phyloP scores from a whole-genome alignment of 2,329 filamentous ascomycete species.

The Aspergillus latus region DNA sequence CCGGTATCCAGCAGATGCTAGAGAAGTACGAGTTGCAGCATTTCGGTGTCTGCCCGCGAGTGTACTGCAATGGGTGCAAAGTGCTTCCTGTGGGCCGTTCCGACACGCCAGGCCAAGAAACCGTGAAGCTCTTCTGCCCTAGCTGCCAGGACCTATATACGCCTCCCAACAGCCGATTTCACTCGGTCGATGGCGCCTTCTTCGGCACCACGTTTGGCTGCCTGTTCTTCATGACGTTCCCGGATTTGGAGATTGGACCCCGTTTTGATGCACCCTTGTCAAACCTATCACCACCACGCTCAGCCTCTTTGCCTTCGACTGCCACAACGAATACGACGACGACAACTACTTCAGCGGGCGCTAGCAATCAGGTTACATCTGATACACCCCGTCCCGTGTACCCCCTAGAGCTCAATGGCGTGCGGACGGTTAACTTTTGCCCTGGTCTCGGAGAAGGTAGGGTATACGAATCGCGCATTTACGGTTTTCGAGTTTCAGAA shows the following conservation, averaged over 20 bases:
- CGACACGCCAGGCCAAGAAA: slow-evolving; percentile 93
- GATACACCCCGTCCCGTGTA: slow-evolving; percentile 45
- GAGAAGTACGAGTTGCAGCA: slow-evolving; percentile 98
- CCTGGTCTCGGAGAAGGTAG: slow-evolving; percentile 78
- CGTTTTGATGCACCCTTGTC: slow-evolving; percentile 56
- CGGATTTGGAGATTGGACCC: slow-evolving; percentile 81
- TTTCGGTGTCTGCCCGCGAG: slow-evolving; percentile 93
- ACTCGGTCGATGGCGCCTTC: slow-evolving; percentile 95
- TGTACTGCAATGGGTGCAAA: slow-evolving; percentile 84
- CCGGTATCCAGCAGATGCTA: slow-evolving; percentile 97
- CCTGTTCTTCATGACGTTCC: slow-evolving; percentile 97
- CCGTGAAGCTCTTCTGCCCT: slow-evolving; percentile 97
- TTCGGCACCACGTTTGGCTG: slow-evolving; percentile 97
- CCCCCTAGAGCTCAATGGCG: slow-evolving; percentile 71
- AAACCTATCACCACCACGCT: slow-evolving; percentile 28
- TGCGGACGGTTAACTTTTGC: slow-evolving; percentile 81
- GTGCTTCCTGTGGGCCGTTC: slow-evolving; percentile 91
- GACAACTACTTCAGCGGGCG: slow-evolving; percentile 2
- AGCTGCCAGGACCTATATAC: slow-evolving; percentile 97
- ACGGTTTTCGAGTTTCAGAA: slow-evolving; percentile 93
- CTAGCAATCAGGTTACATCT: slow-evolving; percentile 27
- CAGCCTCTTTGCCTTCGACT: slow-evolving; percentile 33
- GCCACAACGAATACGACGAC: slow-evolving; percentile 1
- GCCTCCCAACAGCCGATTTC: slow-evolving; percentile 93
- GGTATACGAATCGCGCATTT: slow-evolving; percentile 94